Conservation (phyloP, 495 filamentous ascomycete species). For the Penicillium daleae region DNA sequence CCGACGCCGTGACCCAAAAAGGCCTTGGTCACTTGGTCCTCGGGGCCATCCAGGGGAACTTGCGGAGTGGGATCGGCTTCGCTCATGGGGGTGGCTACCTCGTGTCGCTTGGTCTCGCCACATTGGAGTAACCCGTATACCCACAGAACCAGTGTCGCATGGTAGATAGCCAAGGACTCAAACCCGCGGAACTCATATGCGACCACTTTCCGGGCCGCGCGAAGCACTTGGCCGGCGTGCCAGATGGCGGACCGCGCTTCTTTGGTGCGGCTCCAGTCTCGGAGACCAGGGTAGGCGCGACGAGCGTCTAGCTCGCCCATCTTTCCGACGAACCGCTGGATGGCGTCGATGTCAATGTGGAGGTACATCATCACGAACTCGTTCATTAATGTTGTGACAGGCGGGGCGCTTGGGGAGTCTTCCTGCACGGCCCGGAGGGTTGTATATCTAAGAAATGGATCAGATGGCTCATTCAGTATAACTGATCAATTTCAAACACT, state of each 20-base stretch:
- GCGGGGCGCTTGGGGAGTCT: conserved; percentile 3
- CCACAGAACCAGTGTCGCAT: conserved; percentile 61
- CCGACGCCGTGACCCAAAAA: conserved; percentile 38
- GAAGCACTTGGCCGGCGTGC: conserved; percentile 63
- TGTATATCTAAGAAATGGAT: conserved; percentile 9
- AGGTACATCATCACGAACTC: conserved; percentile 60
- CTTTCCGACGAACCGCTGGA: conserved; percentile 64
- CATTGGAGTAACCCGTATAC: conserved; percentile 51
- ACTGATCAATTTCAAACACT: no score
- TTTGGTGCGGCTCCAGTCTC: conserved; percentile 52
- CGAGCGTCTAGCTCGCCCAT: conserved; percentile 60
- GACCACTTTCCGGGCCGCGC: conserved; percentile 50
- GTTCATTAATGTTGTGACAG: conserved; percentile 42
- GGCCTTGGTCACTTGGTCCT: conserved; percentile 34
- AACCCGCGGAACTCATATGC: conserved; percentile 56
- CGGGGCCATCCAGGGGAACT: conserved; percentile 38
- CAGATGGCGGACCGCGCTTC: conserved; percentile 58
- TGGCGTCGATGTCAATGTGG: conserved; percentile 60
- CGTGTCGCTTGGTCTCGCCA: conserved; percentile 14
- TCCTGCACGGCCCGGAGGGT: conserved; percentile 13
- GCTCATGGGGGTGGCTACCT: conserved; percentile 24
- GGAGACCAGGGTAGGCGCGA: conserved; percentile 51
- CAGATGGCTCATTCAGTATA: no score
- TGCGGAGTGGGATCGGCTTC: conserved; percentile 10
- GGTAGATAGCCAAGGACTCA: conserved; percentile 57